Evolutionary conservation across 805 yeast species (phyloP), one percentile per base, ranked within the genome.

Genomic region (Metschnikowia hibisci): DNA sequence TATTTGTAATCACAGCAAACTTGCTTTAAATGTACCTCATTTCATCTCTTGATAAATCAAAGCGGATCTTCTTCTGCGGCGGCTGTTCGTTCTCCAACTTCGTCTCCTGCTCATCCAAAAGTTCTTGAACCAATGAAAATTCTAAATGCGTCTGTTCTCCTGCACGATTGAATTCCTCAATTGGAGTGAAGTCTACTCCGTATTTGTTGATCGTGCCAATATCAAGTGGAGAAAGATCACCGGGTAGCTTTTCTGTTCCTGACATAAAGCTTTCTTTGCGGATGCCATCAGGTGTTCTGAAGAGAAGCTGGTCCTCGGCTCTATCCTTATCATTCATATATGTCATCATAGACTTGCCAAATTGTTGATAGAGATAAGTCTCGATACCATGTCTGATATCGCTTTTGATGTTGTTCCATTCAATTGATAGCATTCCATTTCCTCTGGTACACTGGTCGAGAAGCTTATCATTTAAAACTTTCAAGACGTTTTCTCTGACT

Each of bases 381-480:
- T 70, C 75, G 18, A 68, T 52, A 8, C 73, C 72, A 41, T 58
- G 55, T 9, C 59, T 44, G 29, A 69, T 50, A 38, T 70, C 75
- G 43, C 62, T 57, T 25, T 74, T 49, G 29, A 69, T 62, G 41
- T 64, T 70, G 42, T 70, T 73, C 73, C 73, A 70, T 53, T 67
- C 74, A 51, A 70, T 65, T 2, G 64, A 70, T 18, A 68, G 35
- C 13, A 68, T 51, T 13, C 70, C 69, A 51, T 64, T 64, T 9
- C 60, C 61, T 7, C 60, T 50, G 4, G 64, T 55, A 45, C 65
- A 65, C 35, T 65, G 69, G 47, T 65, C 65, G 39, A 57, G 66
- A 48, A 70, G 69, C 52, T 59, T 66, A 26, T 60, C 58, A 42
- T 51, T 49, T 29, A 68, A 53, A 67, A 69, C 63, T 25, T 56